Percentiles rank a stretch among this genome's conserved stretches.
These are phyloP conservation scores for Geotrichum aggregatum DNA, from an alignment of 1,139 yeast species.

Conservation along the genomic window DNA sequence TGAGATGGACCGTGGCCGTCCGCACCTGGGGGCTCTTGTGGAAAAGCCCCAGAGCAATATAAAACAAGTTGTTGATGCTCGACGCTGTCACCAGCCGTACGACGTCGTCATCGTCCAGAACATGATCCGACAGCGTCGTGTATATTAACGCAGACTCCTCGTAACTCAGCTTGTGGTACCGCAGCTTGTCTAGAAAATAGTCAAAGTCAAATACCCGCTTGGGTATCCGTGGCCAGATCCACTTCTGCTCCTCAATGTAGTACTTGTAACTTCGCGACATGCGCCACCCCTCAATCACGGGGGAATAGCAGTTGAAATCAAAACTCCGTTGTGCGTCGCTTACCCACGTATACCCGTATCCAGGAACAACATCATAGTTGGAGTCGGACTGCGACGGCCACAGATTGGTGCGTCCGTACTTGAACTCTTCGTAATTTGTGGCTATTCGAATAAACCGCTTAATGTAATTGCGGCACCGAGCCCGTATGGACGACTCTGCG, in stretches of 20 bases:
- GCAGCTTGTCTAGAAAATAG: slow-evolving; percentile 35
- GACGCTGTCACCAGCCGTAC: slow-evolving; percentile 35
- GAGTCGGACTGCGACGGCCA: slow-evolving; percentile 32
- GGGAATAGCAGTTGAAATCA: slow-evolving; percentile 32
- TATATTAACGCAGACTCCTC: slow-evolving; percentile 35
- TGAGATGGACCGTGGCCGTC: slow-evolving; percentile 30
- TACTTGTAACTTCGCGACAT: slow-evolving; percentile 32
- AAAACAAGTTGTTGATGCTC: slow-evolving; percentile 30
- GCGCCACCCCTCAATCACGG: slow-evolving; percentile 39
- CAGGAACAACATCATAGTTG: slow-evolving; percentile 30
- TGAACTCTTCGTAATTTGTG: slow-evolving; percentile 34
- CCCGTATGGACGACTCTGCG: slow-evolving; percentile 37
- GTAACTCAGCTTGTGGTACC: slow-evolving; percentile 29
- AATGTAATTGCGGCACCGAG: slow-evolving; percentile 35
- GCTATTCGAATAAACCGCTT: slow-evolving; percentile 37
- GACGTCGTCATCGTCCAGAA: slow-evolving; percentile 35
- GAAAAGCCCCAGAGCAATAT: slow-evolving; percentile 37
- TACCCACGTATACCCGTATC: slow-evolving; percentile 38
- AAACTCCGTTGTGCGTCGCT: slow-evolving; percentile 29
- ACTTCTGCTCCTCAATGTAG: slow-evolving; percentile 29
- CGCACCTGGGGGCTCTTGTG: slow-evolving; percentile 36
- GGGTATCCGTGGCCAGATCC: slow-evolving; percentile 29
- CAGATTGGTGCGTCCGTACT: slow-evolving; percentile 33
- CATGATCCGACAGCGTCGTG: slow-evolving; percentile 30
- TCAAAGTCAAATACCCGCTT: slow-evolving; percentile 35